Conservation (phyloP, 2,329 filamentous ascomycete species). For the Ophiostoma sp. region DNA sequence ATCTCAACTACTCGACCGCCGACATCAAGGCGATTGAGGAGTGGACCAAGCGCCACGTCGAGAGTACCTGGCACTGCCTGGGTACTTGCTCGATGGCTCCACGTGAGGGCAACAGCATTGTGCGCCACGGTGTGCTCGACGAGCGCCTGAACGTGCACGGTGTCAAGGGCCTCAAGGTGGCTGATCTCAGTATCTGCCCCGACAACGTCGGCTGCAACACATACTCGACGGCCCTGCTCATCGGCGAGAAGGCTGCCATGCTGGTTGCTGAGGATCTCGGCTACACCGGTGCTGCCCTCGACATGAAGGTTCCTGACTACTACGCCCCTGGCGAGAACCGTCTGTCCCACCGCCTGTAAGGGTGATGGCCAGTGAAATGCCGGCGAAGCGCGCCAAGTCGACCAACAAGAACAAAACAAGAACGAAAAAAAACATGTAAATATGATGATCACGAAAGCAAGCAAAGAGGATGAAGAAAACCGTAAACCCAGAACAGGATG, state of each 20-base stretch:
- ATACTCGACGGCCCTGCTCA: conserved; percentile 65
- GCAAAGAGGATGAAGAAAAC: background rate
- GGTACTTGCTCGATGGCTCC: conserved; percentile 74
- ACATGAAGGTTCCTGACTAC: conserved; percentile 69
- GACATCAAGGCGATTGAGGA: conserved; percentile 65
- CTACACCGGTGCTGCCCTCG: conserved; percentile 64
- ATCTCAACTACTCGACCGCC: conserved; percentile 58
- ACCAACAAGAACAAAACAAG: too few species aligned
- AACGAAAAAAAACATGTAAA: background rate
- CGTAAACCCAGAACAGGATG: background rate
- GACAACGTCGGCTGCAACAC: conserved; percentile 71
- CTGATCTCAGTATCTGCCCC: conserved; percentile 69
- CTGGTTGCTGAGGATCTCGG: conserved; percentile 68
- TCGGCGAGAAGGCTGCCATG: conserved; percentile 68
- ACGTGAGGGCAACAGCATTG: conserved; percentile 68
- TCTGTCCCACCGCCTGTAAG: conserved; percentile 39
- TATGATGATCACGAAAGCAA: background rate
- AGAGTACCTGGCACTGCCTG: conserved; percentile 66
- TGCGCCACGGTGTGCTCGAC: conserved; percentile 73
- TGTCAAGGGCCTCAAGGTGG: conserved; percentile 70
- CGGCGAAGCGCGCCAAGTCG: background rate
- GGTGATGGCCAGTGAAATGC: background rate
- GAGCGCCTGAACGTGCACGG: conserved; percentile 73
- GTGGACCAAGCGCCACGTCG: conserved; percentile 65
- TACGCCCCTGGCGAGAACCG: conserved; percentile 48